These are phyloP conservation scores for Nakaseomyces uthaithaninus DNA, from an alignment of 1,139 yeast genomes.

Conservation along the genomic window DNA sequence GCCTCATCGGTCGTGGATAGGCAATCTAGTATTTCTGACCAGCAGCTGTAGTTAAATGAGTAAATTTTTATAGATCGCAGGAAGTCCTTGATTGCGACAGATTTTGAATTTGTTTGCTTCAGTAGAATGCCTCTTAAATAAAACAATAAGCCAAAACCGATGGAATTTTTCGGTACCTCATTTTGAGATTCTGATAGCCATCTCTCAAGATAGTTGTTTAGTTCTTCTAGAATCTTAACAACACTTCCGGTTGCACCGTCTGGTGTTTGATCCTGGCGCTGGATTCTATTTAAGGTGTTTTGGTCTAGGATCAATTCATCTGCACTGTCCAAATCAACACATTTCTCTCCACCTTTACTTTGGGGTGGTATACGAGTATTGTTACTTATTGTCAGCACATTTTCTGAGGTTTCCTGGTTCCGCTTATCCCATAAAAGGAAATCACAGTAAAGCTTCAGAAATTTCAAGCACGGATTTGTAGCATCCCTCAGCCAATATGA, in stretches of 20 bases:
- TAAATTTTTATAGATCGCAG: conserved; percentile 47
- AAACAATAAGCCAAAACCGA: conserved; percentile 41
- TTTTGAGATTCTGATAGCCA: neutral
- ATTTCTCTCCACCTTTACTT: conserved; percentile 7
- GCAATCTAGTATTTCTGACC: conserved; percentile 74
- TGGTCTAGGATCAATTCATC: conserved; percentile 7
- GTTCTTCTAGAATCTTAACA: conserved; percentile 34
- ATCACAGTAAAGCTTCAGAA: conserved; percentile 59
- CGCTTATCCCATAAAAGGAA: conserved; percentile 68
- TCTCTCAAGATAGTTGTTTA: conserved; percentile 35
- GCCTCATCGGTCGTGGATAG: conserved; percentile 61
- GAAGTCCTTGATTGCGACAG: conserved; percentile 52
- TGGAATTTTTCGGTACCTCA: conserved; percentile 23
- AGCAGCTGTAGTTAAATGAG: conserved; percentile 90
- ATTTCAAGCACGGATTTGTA: conserved; percentile 48
- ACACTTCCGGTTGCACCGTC: conserved; percentile 21
- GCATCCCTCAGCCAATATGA: conserved; percentile 50
- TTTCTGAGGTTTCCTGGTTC: conserved; percentile 66
- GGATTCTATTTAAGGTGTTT: conserved; percentile 7
- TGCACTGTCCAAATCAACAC: conserved; percentile 4
- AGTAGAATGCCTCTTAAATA: conserved; percentile 64
- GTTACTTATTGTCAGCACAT: conserved; percentile 36
- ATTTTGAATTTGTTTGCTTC: conserved; percentile 51
- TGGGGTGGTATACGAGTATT: conserved; percentile 4
- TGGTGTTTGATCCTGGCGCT: conserved; percentile 10